A percentile compares a stretch with the other conserved stretches of the same genome.
Evolutionary conservation across 768 basidiomycete genomes (phyloP).

Genomic region (Tubosaeta sp.): DNA sequence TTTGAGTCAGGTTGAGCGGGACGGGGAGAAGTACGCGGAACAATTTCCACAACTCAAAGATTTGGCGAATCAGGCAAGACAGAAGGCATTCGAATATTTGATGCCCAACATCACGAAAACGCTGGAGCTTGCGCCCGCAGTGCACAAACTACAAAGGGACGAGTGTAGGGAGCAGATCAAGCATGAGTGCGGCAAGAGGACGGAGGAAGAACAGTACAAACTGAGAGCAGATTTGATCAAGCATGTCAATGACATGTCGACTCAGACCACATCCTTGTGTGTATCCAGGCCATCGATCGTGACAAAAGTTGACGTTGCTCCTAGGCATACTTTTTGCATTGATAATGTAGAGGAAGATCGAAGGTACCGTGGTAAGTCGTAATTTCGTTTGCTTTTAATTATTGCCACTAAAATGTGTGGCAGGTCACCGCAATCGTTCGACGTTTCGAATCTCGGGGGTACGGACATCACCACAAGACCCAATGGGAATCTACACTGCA

Average conservation of each 20-base stretch:
- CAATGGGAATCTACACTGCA: slow-evolving; percentile 18
- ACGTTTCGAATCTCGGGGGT: slow-evolving; percentile 3
- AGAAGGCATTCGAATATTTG: not conserved
- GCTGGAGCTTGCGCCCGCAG: slow-evolving; percentile 1
- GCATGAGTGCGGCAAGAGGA: not conserved
- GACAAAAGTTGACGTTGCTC: not conserved
- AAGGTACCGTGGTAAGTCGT: too few species aligned
- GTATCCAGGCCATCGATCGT: not conserved
- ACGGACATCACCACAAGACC: slow-evolving; percentile 13
- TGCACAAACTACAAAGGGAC: slow-evolving; percentile 7
- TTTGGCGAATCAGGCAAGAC: not conserved
- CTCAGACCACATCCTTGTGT: slow-evolving; percentile 1
- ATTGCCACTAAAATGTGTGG: not conserved
- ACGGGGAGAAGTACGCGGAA: not conserved
- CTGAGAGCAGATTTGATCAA: slow-evolving; percentile 17
- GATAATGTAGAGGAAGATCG: not conserved
- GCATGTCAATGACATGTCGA: slow-evolving; percentile 15
- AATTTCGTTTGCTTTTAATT: too few species aligned
- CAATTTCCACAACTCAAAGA: not conserved
- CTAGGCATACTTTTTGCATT: slow-evolving; percentile 12
- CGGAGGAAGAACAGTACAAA: too few species aligned
- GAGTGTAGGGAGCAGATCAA: not conserved
- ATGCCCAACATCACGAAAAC: not conserved
- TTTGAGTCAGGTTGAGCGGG: slow-evolving; percentile 7
- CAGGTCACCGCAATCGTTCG: not conserved